Evolutionary conservation across 805 yeast species (phyloP).

Genomic region (Wickerhamiella brachini): DNA sequence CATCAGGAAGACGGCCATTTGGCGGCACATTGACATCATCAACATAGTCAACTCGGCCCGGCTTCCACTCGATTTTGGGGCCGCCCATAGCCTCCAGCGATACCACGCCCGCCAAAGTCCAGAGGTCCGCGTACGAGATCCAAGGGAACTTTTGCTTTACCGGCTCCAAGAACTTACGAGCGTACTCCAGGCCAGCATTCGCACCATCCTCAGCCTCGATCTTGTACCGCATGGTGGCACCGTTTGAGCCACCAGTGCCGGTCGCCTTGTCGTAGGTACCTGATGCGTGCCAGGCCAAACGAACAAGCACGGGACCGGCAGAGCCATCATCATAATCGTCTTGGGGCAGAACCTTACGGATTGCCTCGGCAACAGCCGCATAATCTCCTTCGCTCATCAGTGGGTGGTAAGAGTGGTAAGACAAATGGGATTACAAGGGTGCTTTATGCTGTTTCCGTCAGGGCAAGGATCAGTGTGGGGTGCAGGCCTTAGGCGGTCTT

Average conservation of each 20-base stretch:
- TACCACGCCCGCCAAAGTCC: conserved; percentile 58
- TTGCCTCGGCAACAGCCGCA: conserved; percentile 27
- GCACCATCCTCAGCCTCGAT: conserved; percentile 33
- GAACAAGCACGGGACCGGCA: conserved; percentile 61
- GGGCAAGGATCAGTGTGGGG: background rate
- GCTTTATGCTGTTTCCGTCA: background rate
- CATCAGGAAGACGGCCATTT: conserved; percentile 51
- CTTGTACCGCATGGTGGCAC: conserved; percentile 39
- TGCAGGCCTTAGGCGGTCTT: background rate
- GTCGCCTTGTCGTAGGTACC: conserved; percentile 59
- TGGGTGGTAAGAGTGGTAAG: background rate
- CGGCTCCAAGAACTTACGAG: conserved; percentile 43
- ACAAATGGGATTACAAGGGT: background rate
- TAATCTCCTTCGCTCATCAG: conserved; percentile 23
- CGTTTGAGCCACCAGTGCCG: conserved; percentile 40
- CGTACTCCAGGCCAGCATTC: conserved; percentile 37
- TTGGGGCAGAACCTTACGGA: conserved; percentile 25
- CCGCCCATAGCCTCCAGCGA: conserved; percentile 54
- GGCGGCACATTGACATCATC: conserved; percentile 43
- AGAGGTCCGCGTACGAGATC: conserved; percentile 51
- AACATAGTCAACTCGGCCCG: conserved; percentile 50
- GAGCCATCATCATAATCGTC: conserved; percentile 52
- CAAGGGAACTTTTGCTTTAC: conserved; percentile 44
- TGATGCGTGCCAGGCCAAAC: conserved; percentile 77
- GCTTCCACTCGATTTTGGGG: conserved; percentile 63